Conservation (phyloP, 176 grass and related monocot genomes). For the Paspalum vaginatum region DNA sequence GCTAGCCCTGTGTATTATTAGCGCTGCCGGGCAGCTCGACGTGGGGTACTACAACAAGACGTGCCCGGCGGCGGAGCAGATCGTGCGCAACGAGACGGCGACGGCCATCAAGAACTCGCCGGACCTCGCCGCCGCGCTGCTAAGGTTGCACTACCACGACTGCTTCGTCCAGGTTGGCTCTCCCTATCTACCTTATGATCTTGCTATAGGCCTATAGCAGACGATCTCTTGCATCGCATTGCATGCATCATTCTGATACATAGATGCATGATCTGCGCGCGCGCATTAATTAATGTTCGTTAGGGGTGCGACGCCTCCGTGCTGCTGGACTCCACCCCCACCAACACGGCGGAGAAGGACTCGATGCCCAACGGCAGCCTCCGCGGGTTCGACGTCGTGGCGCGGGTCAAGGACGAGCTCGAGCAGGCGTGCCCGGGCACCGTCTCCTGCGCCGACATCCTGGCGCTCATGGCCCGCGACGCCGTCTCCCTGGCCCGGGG, state of each 20-base stretch:
- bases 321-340: constrained; percentile 59
- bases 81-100: constrained; percentile 55
- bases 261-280: no score
- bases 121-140: constrained; percentile 51
- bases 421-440: constrained; percentile 55
- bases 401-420: constrained; percentile 64
- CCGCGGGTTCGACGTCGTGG: constrained; percentile 60
- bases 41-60: constrained; percentile 62
- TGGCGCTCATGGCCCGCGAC: constrained; percentile 67
- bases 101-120: constrained; percentile 39
- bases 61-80: constrained; percentile 61
- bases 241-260: background rate
- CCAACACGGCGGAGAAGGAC: constrained; percentile 65
- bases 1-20: background rate
- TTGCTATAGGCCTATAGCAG: no score
- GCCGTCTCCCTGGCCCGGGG: constrained; percentile 55
- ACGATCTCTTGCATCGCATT: no score
- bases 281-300: background rate
- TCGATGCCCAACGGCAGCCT: constrained; percentile 65
- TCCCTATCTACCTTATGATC: no score
- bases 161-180: constrained; percentile 81
- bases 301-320: constrained; percentile 79
- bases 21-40: constrained; percentile 11
- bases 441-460: constrained; percentile 79
- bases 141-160: constrained; percentile 84